Evolutionary conservation across 148 eudicot genomes (phyloP).

Genomic region (Agrostemma githago): DNA sequence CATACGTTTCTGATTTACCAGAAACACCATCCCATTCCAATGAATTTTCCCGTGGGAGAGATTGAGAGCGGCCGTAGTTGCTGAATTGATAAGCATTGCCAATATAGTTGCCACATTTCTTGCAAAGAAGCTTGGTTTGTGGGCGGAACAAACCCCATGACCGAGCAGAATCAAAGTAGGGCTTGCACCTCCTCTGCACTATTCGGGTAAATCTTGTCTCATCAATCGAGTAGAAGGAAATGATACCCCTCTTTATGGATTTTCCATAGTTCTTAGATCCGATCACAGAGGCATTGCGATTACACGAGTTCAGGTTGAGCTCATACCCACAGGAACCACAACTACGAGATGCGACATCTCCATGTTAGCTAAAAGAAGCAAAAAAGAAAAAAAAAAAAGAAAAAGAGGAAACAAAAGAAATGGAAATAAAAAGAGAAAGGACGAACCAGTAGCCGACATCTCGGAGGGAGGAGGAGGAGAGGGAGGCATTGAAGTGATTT

Average conservation of each 20-base stretch:
- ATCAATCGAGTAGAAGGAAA: slow-evolving; percentile 64
- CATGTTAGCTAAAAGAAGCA: background rate
- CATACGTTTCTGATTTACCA: slow-evolving; percentile 19
- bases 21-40: slow-evolving; percentile 32
- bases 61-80: slow-evolving; percentile 11
- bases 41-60: slow-evolving; percentile 15
- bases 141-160: slow-evolving; percentile 66
- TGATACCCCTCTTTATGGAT: slow-evolving; percentile 61
- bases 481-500: slow-evolving; percentile 14
- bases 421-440: background rate
- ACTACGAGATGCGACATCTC: slow-evolving; percentile 32
- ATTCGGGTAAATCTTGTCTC: slow-evolving; percentile 60
- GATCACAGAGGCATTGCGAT: slow-evolving; percentile 53
- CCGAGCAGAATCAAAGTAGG: slow-evolving; percentile 49
- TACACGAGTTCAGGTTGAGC: slow-evolving; percentile 61
- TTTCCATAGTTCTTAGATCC: slow-evolving; percentile 67
- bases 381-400: background rate
- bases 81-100: slow-evolving; percentile 43
- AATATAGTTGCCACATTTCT: slow-evolving; percentile 61
- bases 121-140: slow-evolving; percentile 58
- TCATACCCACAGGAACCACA: slow-evolving; percentile 84
- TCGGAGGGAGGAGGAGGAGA: slow-evolving; percentile 28
- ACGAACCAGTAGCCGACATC: slow-evolving; percentile 35
- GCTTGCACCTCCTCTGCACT: slow-evolving; percentile 55
- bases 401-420: background rate